Conservation (phyloP, 805 yeast genomes). For the Torulaspora franciscae region DNA sequence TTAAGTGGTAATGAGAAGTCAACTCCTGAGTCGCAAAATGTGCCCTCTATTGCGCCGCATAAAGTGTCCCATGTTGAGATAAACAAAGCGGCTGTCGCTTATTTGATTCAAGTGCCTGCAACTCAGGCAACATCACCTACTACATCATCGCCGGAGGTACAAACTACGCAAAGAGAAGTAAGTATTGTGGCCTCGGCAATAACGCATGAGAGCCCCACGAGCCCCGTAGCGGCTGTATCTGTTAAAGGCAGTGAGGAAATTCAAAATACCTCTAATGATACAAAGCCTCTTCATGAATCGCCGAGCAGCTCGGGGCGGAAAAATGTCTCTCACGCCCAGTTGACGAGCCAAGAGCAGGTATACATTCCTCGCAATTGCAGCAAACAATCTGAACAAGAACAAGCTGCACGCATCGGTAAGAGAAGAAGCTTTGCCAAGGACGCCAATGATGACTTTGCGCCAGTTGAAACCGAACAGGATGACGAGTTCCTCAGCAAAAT, state of each 20-base stretch:
- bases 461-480: slow-evolving; percentile 5
- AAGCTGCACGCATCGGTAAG: neutral
- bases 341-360: neutral
- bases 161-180: neutral
- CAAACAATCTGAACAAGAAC: neutral
- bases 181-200: neutral
- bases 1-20: too few relatives aligned
- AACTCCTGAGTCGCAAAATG: too few relatives aligned
- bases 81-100: neutral
- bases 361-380: neutral
- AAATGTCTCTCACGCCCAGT: neutral
- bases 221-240: neutral
- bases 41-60: neutral
- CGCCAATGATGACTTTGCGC: slow-evolving; percentile 9
- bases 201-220: neutral
- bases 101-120: neutral
- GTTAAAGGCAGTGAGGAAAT: neutral
- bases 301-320: too few relatives aligned
- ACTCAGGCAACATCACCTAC: neutral
- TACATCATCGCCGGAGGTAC: neutral
- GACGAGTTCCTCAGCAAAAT: slow-evolving; percentile 8
- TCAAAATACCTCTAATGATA: neutral
- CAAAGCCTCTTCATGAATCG: too few relatives aligned
- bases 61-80: neutral
- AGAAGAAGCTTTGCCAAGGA: neutral